Conservation (phyloP, 306 rosid genomes). For the Geum urbanum region DNA sequence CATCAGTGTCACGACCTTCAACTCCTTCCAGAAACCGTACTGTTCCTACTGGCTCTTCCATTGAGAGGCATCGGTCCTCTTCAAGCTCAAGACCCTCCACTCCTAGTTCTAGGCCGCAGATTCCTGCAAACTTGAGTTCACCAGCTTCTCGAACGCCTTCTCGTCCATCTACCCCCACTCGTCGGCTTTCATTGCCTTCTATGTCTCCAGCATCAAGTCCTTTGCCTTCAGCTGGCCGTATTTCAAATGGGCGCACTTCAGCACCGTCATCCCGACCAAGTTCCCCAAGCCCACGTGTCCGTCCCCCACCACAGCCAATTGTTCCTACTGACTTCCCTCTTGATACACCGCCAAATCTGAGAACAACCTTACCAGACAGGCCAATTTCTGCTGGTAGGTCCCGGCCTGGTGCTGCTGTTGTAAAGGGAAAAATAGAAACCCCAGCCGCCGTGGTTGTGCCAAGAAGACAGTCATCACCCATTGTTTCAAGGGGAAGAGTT, state of each 20-base stretch:
- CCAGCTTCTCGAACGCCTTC: conserved; percentile 60
- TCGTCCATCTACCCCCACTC: conserved; percentile 86
- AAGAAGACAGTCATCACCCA: conserved; percentile 78
- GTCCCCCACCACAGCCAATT: conserved; percentile 77
- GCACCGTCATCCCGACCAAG: conserved; percentile 79
- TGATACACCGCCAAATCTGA: conserved; percentile 91
- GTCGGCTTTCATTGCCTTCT: conserved; percentile 58
- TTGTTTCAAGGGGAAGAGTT: conserved; percentile 69
- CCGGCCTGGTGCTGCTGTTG: conserved; percentile 50
- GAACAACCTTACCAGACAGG: conserved; percentile 87
- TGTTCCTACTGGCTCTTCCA: conserved; percentile 42
- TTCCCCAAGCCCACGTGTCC: conserved; percentile 78
- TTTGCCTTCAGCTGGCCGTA: conserved; percentile 48
- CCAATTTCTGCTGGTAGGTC: conserved; percentile 97
- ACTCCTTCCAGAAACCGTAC: conserved; percentile 83
- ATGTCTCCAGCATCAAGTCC: conserved; percentile 49
- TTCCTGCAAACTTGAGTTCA: conserved; percentile 80
- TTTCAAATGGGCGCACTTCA: conserved; percentile 60
- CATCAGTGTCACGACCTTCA: conserved; percentile 55
- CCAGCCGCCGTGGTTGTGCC: conserved; percentile 41
- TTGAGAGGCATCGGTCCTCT: conserved; percentile 58
- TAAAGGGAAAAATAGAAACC: conserved; percentile 59
- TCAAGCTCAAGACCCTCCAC: conserved; percentile 84
- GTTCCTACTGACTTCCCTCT: conserved; percentile 85
- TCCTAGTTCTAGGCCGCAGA: conserved; percentile 89